Base-by-base conservation (phyloP, 179 eudicot genomes). In the Gypsophila paniculata region DNA sequence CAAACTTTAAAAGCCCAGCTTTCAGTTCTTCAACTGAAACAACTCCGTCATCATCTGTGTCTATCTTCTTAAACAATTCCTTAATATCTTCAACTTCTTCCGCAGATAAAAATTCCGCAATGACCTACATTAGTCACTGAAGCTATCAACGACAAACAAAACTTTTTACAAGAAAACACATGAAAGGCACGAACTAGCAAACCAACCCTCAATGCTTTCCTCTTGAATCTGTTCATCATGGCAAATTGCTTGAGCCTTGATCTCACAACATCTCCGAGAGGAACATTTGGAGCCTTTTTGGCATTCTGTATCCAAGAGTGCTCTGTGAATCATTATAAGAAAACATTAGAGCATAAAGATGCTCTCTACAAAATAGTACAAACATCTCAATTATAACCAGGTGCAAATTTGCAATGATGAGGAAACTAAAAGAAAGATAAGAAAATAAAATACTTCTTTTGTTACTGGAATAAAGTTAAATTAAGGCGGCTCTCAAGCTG, bases 301-400 rank as follows among this genome's bases (percentile, higher is more conserved):
- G 97, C 97, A 87, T 92, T 90, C 77, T 82, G 96, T 64, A 92
- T 77, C 97, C 97, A 92, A 67, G 97, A 73, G 77, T 91, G 96
- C 78, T 88, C 97, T 91, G 80, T 38, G 36, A 77, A 62, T 61
- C 52, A 69, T 59, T 15, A 21, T 10, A 66, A 52, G 26, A 38
- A 62, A 14, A n/a, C 65, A 65, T 42, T 46, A 46, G 64, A 26
- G 23, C 38, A 14, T 60, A 29, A 42, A 60, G 0, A 26, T 19
- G 39, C 39, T 12, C 18, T 8, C 19, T 12, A 59, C 63, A 72
- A 17, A 49, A 14, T 51, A 17, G 15, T 44, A 38, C 38, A 52
- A 23, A 46, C 49, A 73, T 19, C 32, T 61, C 48, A 23, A 61
- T 36, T 58, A n/a, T 64, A 22, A 58, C 55, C 38, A 65, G 26